These are phyloP conservation scores for Primulina tabacum DNA, from an alignment of 257 asterid genomes.

Conservation along the genomic window DNA sequence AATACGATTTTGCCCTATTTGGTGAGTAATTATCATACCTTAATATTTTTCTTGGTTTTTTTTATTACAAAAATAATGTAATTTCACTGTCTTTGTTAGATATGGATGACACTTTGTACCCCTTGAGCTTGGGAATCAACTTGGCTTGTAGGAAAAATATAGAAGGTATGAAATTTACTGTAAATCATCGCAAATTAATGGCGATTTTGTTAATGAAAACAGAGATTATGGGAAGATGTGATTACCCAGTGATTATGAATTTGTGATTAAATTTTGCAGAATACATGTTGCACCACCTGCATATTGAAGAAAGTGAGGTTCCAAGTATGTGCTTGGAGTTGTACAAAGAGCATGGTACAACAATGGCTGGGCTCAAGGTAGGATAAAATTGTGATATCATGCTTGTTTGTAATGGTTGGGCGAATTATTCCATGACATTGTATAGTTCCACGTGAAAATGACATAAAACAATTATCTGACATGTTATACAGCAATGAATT, in stretches of 20 bases:
- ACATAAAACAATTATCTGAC: too few relatives aligned
- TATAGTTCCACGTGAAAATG: too few relatives aligned
- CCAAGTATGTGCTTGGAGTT: slow-evolving; percentile 76
- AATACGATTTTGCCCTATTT: slow-evolving; percentile 59
- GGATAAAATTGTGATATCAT: background rate
- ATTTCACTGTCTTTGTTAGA: slow-evolving; percentile 32
- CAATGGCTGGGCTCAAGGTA: slow-evolving; percentile 96
- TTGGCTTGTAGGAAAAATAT: slow-evolving; percentile 76
- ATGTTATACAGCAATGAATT: too few relatives aligned
- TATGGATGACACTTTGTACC: slow-evolving; percentile 90
- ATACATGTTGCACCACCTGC: slow-evolving; percentile 62
- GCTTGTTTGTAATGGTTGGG: too few relatives aligned
- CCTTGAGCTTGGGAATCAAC: slow-evolving; percentile 78
- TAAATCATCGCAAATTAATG: too few relatives aligned
- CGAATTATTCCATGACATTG: too few relatives aligned
- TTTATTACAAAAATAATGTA: too few relatives aligned
- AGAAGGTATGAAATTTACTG: slow-evolving; percentile 40
- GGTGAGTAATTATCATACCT: slow-evolving; percentile 36
- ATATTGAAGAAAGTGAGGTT: slow-evolving; percentile 66
- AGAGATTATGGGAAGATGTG: background rate
- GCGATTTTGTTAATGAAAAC: background rate
- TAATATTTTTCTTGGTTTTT: background rate
- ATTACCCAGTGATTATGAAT: background rate
- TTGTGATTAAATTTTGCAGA: slow-evolving; percentile 36
- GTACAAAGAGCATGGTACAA: slow-evolving; percentile 81